phyloP scores from a whole-genome alignment of 2,329 filamentous ascomycete species.

The Neophaeococcomyces aloes region DNA sequence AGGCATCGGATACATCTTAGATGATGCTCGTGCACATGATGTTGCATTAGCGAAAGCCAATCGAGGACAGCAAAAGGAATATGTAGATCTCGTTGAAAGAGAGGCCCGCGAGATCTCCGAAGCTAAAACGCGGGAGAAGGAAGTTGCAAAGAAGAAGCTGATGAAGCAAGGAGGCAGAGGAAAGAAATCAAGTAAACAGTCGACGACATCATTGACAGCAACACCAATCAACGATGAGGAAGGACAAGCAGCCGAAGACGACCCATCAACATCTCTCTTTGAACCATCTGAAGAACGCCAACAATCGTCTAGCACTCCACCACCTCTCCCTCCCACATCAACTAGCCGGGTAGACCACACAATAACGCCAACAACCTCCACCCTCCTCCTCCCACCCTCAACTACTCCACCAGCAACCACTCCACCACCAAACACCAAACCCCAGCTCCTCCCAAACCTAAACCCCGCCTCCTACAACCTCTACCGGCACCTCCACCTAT shows the following conservation, averaged over 20 bases:
- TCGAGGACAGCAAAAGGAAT: slow-evolving; percentile 49
- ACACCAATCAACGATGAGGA: slow-evolving; percentile 13
- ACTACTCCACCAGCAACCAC: slow-evolving; percentile 12
- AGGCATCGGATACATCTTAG: slow-evolving; percentile 65
- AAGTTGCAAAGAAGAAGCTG: slow-evolving; percentile 41
- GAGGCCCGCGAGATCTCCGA: slow-evolving; percentile 43
- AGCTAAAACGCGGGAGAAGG: slow-evolving; percentile 37
- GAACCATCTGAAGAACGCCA: not conserved
- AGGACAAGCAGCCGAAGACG: slow-evolving; percentile 6
- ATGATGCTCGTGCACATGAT: slow-evolving; percentile 64
- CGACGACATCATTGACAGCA: slow-evolving; percentile 1
- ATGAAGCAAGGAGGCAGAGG: slow-evolving; percentile 38
- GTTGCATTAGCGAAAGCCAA: slow-evolving; percentile 50
- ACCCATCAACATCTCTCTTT: slow-evolving; percentile 12
- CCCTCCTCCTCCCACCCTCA: slow-evolving; percentile 33
- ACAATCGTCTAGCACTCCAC: slow-evolving; percentile 1
- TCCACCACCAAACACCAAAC: slow-evolving; percentile 20
- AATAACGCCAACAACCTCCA: slow-evolving; percentile 43
- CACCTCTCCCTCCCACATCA: not conserved
- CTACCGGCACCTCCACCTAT: slow-evolving; percentile 65
- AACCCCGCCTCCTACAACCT: slow-evolving; percentile 54
- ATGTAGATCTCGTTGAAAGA: slow-evolving; percentile 47
- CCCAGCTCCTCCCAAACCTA: slow-evolving; percentile 26
- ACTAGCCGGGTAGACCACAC: slow-evolving; percentile 5
- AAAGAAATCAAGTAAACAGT: not conserved